Evolutionary conservation across 257 asterid species (phyloP), one percentile per base, ranked within the genome.

Genomic region (Sherardia arvensis): DNA sequence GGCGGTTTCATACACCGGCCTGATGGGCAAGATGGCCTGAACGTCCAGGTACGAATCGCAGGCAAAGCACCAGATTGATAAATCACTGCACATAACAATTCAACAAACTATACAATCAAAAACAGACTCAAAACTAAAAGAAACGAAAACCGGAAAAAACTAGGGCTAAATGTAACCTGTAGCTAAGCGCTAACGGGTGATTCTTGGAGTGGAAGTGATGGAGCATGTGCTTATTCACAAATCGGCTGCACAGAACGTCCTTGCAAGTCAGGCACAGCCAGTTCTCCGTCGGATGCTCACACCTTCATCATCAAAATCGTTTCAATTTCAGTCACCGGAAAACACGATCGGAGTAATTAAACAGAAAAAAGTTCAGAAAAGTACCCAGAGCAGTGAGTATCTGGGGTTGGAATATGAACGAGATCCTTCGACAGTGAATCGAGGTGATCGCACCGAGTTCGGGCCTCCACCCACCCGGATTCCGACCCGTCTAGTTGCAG

Each of bases 151-250:
- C 17, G 20, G 34, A 6, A 17, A 17, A 43, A 43, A 15, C 17
- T 43, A 15, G 51, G 51, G 21, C 20, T 14, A 3, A 43, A 4
- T 5, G 0, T 43, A 30, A 86, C 98, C 96, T 88, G 81, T 57
- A 91, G 76, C 96, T 91, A 21, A 91, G 77, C 3, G 95, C 98
- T 64, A 88, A 20, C 43, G 76, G 70, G 62, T 91, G 98, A 28
- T 71, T 38, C 0, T 54, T 40, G 57, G 76, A 80, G 69, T 78
- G 84, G 71, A 71, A 81, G 74, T 91, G 98, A 70, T 86, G 85
- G 3, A 91, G 80, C 96, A 91, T 88, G 87, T 91, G 98, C 81
- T 82, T 85, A 85, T 88, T 91, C 71, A 86, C 95, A 64, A 88
- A 91, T 33, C 96, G 91, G 77, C 98, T 81, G 70, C 98, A 91